phyloP scores from a whole-genome alignment of 495 filamentous ascomycete species.

The Trichocladium antarcticum region DNA sequence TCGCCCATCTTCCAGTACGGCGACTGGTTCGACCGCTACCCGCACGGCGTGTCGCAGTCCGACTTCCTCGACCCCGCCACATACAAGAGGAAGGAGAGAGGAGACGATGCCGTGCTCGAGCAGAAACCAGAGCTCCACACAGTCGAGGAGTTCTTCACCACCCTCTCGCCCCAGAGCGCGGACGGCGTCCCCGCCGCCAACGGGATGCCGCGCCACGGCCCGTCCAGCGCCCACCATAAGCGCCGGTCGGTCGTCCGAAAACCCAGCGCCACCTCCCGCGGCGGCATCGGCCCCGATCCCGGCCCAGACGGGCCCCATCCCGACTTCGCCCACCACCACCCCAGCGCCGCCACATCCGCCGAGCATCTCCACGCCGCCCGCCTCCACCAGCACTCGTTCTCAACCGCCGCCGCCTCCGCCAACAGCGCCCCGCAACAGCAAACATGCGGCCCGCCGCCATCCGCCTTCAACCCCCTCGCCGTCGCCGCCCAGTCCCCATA shows the following conservation, averaged over 20 bases:
- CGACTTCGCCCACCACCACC: conserved; percentile 19
- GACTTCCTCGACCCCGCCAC: conserved; percentile 72
- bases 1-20: conserved; percentile 86
- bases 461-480: conserved; percentile 31
- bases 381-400: conserved; percentile 32
- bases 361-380: conserved; percentile 28
- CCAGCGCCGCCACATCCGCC: conserved; percentile 6
- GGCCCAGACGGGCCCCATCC: conserved; percentile 35
- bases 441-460: not conserved
- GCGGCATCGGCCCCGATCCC: conserved; percentile 21
- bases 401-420: conserved; percentile 8
- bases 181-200: conserved; percentile 12
- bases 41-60: conserved; percentile 73
- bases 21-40: conserved; percentile 95
- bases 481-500: conserved; percentile 30
- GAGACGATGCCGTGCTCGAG: conserved; percentile 69
- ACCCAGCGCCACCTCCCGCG: conserved; percentile 28
- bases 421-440: not conserved
- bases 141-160: conserved; percentile 90
- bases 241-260: conserved; percentile 37
- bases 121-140: conserved; percentile 83
- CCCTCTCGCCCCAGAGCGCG: conserved; percentile 51
- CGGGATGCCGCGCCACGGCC: conserved; percentile 21
- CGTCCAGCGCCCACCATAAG: conserved; percentile 26
- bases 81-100: conserved; percentile 56